Base-by-base conservation (phyloP, 805 yeast species). In the Metschnikowia lunata region DNA sequence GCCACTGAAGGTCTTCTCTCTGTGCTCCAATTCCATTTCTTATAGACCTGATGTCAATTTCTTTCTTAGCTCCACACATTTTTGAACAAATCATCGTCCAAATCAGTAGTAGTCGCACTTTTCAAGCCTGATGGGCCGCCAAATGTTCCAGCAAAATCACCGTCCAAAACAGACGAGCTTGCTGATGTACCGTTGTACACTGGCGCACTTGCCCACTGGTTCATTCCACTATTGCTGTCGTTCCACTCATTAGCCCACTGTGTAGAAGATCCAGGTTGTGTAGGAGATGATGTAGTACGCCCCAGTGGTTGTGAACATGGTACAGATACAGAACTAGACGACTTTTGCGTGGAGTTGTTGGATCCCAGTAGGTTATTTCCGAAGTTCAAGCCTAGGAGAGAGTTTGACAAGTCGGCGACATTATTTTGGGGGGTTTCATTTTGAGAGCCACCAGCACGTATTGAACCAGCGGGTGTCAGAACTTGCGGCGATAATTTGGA, bases 31-130 rank as follows among this genome's bases (percentile, higher is more conserved):
- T 3, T 5, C 4, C 15, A 3, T 3, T 10, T 29, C n/a, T 11
- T 7, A 35, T 35, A 18, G 30, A 35, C 37, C 13, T 10, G 26
- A 5, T 31, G 15, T 31, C 13, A 18, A 18, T 18, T 18, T 3
- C 3, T 5, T 18, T 31, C 5, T 34, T 57, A 79, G 41, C 69
- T 67, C 88, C 88, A 82, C 4, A 82, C 87, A 56, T 83, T 82
- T 54, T 81, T 82, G 66, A 81, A 82, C 49, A 82, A 64, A 43
- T 83, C 88, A 56, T 80, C 85, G 48, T 82, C 85, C 39, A 79
- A 42, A 13, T 38, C 47, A 32, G 42, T 30, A 18, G 46, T 30
- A 18, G 11, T 29, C 4, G 23, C 5, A 5, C 33, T 14, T n/a
- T 37, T 43, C 36, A 34, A 34, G 38, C 46, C 42, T 26, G 42